Percentiles rank a stretch among this genome's conserved stretches.
Conservation (phyloP, 2,329 filamentous ascomycete species). For the Clonostachys solani region DNA sequence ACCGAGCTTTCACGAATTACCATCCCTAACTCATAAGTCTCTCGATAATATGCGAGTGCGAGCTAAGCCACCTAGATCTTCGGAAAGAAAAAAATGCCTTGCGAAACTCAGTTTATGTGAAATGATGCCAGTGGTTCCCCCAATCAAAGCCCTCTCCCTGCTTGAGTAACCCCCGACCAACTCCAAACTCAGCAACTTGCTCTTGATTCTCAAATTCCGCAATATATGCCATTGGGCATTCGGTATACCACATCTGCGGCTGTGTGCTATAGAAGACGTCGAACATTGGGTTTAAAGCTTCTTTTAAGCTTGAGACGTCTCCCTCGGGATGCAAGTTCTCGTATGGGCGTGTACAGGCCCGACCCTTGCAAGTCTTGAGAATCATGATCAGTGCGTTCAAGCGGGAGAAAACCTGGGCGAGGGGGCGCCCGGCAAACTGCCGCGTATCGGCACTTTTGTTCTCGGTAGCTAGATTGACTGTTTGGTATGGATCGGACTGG, state of each 20-base stretch:
- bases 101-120: too few relatives aligned
- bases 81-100: too few relatives aligned
- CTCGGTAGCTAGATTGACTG: constrained; percentile 1
- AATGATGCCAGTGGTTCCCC: too few relatives aligned
- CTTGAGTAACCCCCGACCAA: too few relatives aligned
- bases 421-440: constrained; percentile 13
- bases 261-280: constrained; percentile 48
- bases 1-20: too few relatives aligned
- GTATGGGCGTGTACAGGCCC: constrained; percentile 51
- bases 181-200: too few relatives aligned
- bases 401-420: constrained; percentile 17
- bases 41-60: too few relatives aligned
- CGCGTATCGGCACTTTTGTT: too few relatives aligned
- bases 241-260: constrained; percentile 41
- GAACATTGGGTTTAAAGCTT: constrained; percentile 41
- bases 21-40: too few relatives aligned
- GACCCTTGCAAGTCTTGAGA: constrained; percentile 53
- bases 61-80: too few relatives aligned
- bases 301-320: constrained; percentile 40
- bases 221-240: constrained; percentile 52
- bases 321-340: constrained; percentile 46
- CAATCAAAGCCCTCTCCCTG: too few relatives aligned
- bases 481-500: constrained; percentile 13
- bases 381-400: constrained; percentile 56
- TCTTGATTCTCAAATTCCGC: constrained; percentile 42